Percentiles rank a stretch among this genome's conserved stretches.
phyloP scores from a whole-genome alignment of 1,284 basidiomycete genomes.

The Waitea zeae region DNA sequence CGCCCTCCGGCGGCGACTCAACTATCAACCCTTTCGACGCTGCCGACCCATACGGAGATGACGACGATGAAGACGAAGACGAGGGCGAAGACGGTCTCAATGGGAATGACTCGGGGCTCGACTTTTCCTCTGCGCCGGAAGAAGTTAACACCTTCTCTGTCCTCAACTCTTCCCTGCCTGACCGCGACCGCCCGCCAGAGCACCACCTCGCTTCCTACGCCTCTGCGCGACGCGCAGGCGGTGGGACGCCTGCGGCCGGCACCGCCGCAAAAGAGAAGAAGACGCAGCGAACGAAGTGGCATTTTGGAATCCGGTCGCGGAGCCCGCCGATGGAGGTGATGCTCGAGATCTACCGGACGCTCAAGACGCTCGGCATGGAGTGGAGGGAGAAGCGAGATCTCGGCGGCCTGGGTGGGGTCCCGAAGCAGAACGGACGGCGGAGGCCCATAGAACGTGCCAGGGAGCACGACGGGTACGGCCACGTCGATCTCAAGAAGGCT shows the following conservation, averaged over 20 bases:
- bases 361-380: constrained; percentile 91
- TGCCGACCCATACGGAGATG: constrained; percentile 40
- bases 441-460: constrained; percentile 42
- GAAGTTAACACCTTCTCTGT: constrained; percentile 66
- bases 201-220: constrained; percentile 46
- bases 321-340: constrained; percentile 98
- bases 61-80: constrained; percentile 44
- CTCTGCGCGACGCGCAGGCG: constrained; percentile 34
- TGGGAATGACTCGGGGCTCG: no score
- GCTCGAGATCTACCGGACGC: constrained; percentile 93
- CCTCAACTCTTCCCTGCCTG: constrained; percentile 68
- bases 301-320: constrained; percentile 91
- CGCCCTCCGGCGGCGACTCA: constrained; percentile 31
- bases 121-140: constrained; percentile 33
- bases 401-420: constrained; percentile 37
- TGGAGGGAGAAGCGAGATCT: constrained; percentile 77
- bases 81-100: no score
- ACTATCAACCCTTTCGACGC: constrained; percentile 62
- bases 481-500: constrained; percentile 51
- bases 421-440: constrained; percentile 8
- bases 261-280: constrained; percentile 37
- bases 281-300: constrained; percentile 75
- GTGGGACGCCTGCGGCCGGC: no score
- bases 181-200: constrained; percentile 27
- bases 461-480: constrained; percentile 43